A percentile compares a stretch with the other conserved stretches of the same genome.
Conservation (phyloP, 768 basidiomycete genomes). For the Pleurotus citrinopileatus region DNA sequence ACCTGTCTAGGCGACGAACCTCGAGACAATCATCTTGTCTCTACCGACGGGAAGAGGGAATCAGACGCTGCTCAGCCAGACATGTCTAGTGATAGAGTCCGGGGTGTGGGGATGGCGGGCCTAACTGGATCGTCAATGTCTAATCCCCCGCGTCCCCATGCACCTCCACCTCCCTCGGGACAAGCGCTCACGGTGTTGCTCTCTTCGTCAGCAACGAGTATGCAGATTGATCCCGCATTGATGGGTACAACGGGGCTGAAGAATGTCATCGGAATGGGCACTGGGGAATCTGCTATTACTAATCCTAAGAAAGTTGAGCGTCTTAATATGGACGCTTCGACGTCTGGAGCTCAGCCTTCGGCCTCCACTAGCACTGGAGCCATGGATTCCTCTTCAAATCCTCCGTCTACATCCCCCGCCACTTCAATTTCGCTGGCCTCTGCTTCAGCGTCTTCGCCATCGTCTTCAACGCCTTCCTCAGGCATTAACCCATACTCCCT, state of each 20-base stretch:
- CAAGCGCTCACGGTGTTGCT: constrained; percentile 1
- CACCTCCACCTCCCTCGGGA: neutral
- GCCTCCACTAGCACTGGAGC: constrained; percentile 13
- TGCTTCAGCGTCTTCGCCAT: neutral
- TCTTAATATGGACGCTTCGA: constrained; percentile 4
- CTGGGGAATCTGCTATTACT: neutral
- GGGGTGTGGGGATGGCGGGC: too few species aligned
- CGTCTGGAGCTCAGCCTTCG: constrained; percentile 11
- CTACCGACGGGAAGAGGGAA: too few species aligned
- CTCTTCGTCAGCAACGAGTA: neutral
- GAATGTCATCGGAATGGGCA: neutral
- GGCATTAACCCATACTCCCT: constrained; percentile 40
- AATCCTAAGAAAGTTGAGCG: neutral
- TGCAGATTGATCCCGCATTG: constrained; percentile 6
- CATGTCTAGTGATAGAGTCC: too few species aligned
- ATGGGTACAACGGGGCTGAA: constrained; percentile 4
- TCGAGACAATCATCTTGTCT: too few species aligned
- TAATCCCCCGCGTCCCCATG: neutral
- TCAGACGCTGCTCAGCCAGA: too few species aligned
- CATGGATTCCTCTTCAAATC: constrained; percentile 5
- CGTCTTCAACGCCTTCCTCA: constrained; percentile 12
- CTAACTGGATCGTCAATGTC: too few species aligned
- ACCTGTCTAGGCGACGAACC: too few species aligned
- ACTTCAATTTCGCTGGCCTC: constrained; percentile 6
- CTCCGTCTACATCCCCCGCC: constrained; percentile 6